Evolutionary conservation across 116 monocot species (phyloP).

Genomic region (Papilionanthe hybrid): DNA sequence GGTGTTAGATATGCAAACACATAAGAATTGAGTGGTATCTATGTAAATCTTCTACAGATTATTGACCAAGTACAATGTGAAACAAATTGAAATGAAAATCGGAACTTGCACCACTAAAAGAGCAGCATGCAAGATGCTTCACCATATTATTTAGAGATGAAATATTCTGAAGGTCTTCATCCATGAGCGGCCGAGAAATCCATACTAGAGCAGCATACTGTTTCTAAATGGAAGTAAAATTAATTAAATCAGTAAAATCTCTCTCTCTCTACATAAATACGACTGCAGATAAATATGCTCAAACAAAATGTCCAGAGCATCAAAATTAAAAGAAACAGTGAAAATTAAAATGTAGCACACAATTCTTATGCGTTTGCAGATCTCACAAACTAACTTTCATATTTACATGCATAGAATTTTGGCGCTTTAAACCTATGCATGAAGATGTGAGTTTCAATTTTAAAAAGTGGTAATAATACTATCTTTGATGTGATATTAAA

Average conservation of each 20-base stretch:
- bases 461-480: too few species aligned
- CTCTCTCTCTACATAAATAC: background rate
- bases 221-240: constrained; percentile 46
- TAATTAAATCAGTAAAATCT: background rate
- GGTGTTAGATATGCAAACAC: too few species aligned
- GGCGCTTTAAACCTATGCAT: too few species aligned
- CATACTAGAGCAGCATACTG: constrained; percentile 95
- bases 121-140: constrained; percentile 7
- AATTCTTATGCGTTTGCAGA: too few species aligned
- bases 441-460: too few species aligned
- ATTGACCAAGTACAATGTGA: background rate
- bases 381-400: too few species aligned
- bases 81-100: background rate
- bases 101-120: constrained; percentile 1
- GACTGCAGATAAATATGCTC: background rate
- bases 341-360: too few species aligned
- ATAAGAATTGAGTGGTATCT: too few species aligned
- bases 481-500: too few species aligned
- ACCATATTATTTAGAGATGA: constrained; percentile 69
- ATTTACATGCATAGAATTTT: too few species aligned
- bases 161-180: constrained; percentile 53
- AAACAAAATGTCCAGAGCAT: background rate
- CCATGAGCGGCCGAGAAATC: constrained; percentile 65
- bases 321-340: background rate
- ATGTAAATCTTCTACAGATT: background rate